phyloP scores from a whole-genome alignment of 495 filamentous ascomycete species.

The Hapsidospora chrysogenum region DNA sequence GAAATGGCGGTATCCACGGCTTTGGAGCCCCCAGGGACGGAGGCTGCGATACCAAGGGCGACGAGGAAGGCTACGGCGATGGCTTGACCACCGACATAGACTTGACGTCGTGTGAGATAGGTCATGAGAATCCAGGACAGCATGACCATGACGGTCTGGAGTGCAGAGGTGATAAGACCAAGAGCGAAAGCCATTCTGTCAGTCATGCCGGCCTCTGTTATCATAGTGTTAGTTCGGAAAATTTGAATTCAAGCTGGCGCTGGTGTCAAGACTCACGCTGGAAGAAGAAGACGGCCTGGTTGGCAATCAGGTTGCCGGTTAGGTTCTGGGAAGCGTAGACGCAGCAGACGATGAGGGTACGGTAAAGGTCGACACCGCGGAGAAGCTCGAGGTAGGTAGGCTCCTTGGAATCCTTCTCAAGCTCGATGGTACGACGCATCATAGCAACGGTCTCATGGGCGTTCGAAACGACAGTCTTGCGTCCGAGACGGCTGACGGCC shows the following conservation, averaged over 20 bases:
- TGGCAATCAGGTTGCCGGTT: slow-evolving; percentile 19
- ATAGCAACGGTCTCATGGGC: slow-evolving; percentile 22
- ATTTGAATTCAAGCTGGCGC: neutral
- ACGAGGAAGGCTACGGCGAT: slow-evolving; percentile 18
- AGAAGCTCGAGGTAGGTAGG: slow-evolving; percentile 23
- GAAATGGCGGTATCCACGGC: slow-evolving; percentile 13
- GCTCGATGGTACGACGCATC: slow-evolving; percentile 12
- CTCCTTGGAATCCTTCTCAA: slow-evolving; percentile 10
- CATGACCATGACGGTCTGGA: slow-evolving; percentile 34
- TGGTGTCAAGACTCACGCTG: slow-evolving; percentile 7
- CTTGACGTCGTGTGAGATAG: slow-evolving; percentile 2
- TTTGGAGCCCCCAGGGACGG: too few species aligned
- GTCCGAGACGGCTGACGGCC: slow-evolving; percentile 21
- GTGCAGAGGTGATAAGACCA: slow-evolving; percentile 30
- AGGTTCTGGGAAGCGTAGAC: slow-evolving; percentile 23
- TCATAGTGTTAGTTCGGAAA: neutral
- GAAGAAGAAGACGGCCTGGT: slow-evolving; percentile 20
- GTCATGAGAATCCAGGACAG: slow-evolving; percentile 23
- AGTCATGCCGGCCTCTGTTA: slow-evolving; percentile 17
- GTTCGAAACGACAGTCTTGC: slow-evolving; percentile 10
- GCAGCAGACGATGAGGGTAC: slow-evolving; percentile 30
- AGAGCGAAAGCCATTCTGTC: slow-evolving; percentile 20
- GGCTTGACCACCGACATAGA: slow-evolving; percentile 27
- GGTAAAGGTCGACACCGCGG: slow-evolving; percentile 21
- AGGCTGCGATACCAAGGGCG: slow-evolving; percentile 31